A percentile compares a stretch with the other conserved stretches of the same genome.
phyloP scores from a whole-genome alignment of 2,329 filamentous ascomycete genomes.

The Verticillium albo-atrum region DNA sequence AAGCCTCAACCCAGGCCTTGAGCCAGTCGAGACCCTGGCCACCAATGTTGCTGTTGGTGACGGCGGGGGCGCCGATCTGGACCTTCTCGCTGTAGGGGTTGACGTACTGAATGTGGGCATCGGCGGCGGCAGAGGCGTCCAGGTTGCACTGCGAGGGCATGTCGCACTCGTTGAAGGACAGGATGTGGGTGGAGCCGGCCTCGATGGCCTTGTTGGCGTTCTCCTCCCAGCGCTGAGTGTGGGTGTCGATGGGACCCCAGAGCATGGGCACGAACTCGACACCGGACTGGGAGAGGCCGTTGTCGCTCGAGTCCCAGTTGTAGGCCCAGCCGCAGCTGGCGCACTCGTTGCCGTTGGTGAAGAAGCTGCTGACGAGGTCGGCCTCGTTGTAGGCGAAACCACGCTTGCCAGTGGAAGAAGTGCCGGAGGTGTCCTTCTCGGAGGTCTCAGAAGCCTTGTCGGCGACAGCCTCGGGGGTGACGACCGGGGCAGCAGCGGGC shows the following conservation, averaged over 20 bases:
- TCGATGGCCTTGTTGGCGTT: conserved; percentile 48
- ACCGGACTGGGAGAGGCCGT: conserved; percentile 32
- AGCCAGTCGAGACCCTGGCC: conserved; percentile 56
- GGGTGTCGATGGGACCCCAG: conserved; percentile 45
- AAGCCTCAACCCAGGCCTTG: conserved; percentile 44
- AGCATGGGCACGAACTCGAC: conserved; percentile 65
- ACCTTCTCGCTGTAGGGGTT: conserved; percentile 49
- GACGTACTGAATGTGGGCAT: conserved; percentile 48
- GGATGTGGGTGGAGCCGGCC: conserved; percentile 50
- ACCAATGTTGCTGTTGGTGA: conserved; percentile 52
- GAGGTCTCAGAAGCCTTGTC: background rate
- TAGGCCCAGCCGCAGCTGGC: conserved; percentile 55
- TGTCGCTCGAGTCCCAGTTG: conserved; percentile 58
- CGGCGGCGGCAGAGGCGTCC: conserved; percentile 45
- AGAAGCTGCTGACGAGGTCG: conserved; percentile 46
- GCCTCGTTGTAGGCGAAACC: conserved; percentile 65
- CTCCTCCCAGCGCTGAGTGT: conserved; percentile 44
- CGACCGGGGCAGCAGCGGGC: conserved; percentile 14
- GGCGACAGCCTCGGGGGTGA: conserved; percentile 14
- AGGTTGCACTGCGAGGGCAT: conserved; percentile 55
- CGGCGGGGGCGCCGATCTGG: conserved; percentile 53
- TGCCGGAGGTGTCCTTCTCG: background rate
- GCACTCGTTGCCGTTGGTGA: conserved; percentile 24
- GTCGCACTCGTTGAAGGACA: conserved; percentile 73
- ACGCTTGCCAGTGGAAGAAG: conserved; percentile 47